Evolutionary conservation across 1,284 basidiomycete genomes (phyloP).

Genomic region (Apiotrichum gamsii): DNA sequence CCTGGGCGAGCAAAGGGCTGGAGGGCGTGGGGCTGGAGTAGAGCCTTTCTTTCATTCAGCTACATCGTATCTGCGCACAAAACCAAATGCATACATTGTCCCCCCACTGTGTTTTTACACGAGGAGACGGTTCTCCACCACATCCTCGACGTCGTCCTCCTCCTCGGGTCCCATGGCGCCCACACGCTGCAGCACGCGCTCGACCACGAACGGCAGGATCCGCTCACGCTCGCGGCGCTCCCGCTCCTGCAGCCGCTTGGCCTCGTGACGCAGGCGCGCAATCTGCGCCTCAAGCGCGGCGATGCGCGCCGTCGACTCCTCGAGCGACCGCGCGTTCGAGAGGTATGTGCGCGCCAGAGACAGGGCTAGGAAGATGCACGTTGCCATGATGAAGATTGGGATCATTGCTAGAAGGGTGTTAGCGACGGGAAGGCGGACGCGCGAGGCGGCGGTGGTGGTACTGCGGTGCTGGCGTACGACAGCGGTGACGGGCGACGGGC

Average conservation of each 20-base stretch:
- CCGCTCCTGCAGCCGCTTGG: slow-evolving; percentile 23
- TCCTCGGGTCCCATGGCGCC: slow-evolving; percentile 29
- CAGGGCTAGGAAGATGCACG: slow-evolving; percentile 43
- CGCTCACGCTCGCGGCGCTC: slow-evolving; percentile 39
- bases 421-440: background rate
- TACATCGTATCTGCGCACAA: no score
- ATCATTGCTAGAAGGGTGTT: slow-evolving; percentile 32
- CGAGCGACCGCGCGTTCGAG: slow-evolving; percentile 35
- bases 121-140: slow-evolving; percentile 19
- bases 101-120: no score
- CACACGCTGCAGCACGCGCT: slow-evolving; percentile 39
- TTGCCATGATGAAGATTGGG: slow-evolving; percentile 44
- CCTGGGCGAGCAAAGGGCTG: slow-evolving; percentile 55
- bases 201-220: slow-evolving; percentile 41
- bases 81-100: no score
- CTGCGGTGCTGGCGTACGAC: no score
- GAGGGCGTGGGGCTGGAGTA: slow-evolving; percentile 5
- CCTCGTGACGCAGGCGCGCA: slow-evolving; percentile 23
- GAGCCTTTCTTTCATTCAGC: background rate
- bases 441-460: background rate
- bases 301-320: slow-evolving; percentile 35
- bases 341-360: slow-evolving; percentile 37
- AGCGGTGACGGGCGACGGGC: no score
- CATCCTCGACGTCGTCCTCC: slow-evolving; percentile 22
- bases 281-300: slow-evolving; percentile 39